Conservation (phyloP, 345 rosid species). For the Syzygium aqueum region DNA sequence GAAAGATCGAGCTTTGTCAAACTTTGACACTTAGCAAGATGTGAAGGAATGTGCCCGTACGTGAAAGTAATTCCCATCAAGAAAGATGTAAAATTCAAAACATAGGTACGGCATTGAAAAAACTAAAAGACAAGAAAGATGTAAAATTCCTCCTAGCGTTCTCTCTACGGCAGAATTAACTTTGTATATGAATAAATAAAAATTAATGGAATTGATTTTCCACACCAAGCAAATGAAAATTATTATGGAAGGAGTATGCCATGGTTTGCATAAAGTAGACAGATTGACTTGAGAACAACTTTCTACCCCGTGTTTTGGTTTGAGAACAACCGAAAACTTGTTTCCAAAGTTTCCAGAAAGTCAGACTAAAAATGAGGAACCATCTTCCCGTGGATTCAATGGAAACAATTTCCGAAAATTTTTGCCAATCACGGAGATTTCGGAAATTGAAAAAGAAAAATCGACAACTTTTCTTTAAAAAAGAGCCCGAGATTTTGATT, state of each 20-base stretch:
- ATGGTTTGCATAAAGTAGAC: neutral
- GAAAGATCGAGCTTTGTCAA: neutral
- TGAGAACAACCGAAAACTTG: no score
- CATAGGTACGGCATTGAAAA: neutral
- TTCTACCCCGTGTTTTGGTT: no score
- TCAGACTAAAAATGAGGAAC: neutral
- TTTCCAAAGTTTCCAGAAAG: no score
- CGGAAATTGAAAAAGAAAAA: no score
- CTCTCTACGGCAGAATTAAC: neutral
- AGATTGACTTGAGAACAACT: neutral
- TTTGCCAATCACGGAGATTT: no score
- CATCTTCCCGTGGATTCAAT: neutral
- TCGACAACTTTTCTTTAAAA: no score
- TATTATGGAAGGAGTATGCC: neutral
- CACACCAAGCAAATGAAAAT: neutral
- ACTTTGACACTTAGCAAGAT: neutral
- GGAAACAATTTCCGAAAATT: no score
- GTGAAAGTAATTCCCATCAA: conserved; percentile 3
- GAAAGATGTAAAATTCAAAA: neutral
- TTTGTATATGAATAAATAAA: neutral
- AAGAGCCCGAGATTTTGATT: no score
- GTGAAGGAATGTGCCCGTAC: conserved; percentile 17
- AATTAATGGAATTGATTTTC: neutral
- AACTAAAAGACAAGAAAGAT: no score
- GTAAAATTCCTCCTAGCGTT: neutral